phyloP scores from a whole-genome alignment of 2,329 filamentous ascomycete species.

The Diplodia intermedia region DNA sequence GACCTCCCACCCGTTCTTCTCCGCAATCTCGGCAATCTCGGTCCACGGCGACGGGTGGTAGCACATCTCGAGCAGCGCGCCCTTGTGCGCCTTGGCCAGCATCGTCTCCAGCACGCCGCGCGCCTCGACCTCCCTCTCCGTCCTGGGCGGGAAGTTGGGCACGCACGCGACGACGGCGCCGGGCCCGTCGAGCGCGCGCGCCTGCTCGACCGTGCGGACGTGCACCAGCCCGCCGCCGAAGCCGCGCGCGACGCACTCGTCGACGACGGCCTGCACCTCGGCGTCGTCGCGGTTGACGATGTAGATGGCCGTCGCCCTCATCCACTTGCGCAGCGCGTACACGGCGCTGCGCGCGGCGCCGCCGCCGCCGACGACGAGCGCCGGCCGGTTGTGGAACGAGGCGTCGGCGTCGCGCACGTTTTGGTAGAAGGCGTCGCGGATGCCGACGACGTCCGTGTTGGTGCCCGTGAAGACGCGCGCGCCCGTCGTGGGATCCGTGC shows the following conservation, averaged over 20 bases:
- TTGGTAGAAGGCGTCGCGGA: conserved; percentile 71
- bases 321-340: conserved; percentile 74
- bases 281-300: conserved; percentile 74
- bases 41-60: conserved; percentile 78
- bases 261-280: conserved; percentile 72
- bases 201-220: conserved; percentile 68
- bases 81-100: conserved; percentile 61
- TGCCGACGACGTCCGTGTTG: conserved; percentile 82
- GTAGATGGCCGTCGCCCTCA: conserved; percentile 73
- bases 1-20: conserved; percentile 71
- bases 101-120: conserved; percentile 63
- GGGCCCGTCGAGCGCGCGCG: conserved; percentile 62
- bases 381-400: conserved; percentile 66
- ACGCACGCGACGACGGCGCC: conserved; percentile 76
- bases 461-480: conserved; percentile 69
- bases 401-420: conserved; percentile 53
- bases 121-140: conserved; percentile 66
- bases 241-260: conserved; percentile 66
- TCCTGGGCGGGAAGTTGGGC: conserved; percentile 75
- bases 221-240: conserved; percentile 68
- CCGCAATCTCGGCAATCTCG: conserved; percentile 67
- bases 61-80: conserved; percentile 80
- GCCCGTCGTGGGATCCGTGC: conserved; percentile 55
- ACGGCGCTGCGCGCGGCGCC: conserved; percentile 80
- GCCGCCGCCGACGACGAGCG: conserved; percentile 77